Evolutionary conservation across 306 rosid species (phyloP).

Genomic region (Lathyrus sativus): DNA sequence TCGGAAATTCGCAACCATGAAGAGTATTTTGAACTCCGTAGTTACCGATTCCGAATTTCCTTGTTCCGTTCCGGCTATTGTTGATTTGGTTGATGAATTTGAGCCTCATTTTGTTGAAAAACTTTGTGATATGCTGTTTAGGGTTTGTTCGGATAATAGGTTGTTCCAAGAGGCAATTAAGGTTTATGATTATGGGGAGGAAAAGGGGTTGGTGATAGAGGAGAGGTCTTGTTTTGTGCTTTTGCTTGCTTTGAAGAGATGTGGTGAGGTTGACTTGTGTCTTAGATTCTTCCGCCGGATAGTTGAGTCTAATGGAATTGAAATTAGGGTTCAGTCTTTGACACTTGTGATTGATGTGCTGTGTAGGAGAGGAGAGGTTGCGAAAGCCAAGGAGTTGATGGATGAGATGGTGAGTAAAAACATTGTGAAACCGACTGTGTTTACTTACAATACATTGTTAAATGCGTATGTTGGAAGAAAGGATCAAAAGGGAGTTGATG

Average conservation of each 20-base stretch:
- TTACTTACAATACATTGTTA: conserved; percentile 65
- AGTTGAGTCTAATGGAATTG: conserved; percentile 52
- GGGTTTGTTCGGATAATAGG: conserved; percentile 58
- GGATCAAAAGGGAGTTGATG: conserved; percentile 50
- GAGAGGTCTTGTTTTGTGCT: conserved; percentile 80
- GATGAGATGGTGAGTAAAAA: conserved; percentile 51
- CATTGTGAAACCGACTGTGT: conserved; percentile 53
- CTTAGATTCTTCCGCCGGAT: conserved; percentile 55
- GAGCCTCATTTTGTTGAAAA: conserved; percentile 46
- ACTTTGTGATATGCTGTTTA: conserved; percentile 74
- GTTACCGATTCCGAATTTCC: conserved; percentile 36
- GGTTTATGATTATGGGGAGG: conserved; percentile 55
- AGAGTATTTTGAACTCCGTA: conserved; percentile 47
- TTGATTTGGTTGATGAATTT: conserved; percentile 47
- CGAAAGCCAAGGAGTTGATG: conserved; percentile 61
- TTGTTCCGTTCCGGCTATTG: conserved; percentile 32
- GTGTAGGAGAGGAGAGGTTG: conserved; percentile 59
- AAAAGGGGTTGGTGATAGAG: conserved; percentile 56
- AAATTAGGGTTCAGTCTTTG: conserved; percentile 60
- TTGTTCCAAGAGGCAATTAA: conserved; percentile 62
- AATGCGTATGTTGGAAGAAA: conserved; percentile 56
- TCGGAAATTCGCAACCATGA: conserved; percentile 55
- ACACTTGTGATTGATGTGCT: conserved; percentile 65
- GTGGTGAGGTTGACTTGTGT: conserved; percentile 46
- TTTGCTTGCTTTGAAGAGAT: conserved; percentile 65